Percentiles rank a stretch among this genome's conserved stretches.
Evolutionary conservation across 805 yeast species (phyloP).

Genomic region (Metschnikowia corniflorae): DNA sequence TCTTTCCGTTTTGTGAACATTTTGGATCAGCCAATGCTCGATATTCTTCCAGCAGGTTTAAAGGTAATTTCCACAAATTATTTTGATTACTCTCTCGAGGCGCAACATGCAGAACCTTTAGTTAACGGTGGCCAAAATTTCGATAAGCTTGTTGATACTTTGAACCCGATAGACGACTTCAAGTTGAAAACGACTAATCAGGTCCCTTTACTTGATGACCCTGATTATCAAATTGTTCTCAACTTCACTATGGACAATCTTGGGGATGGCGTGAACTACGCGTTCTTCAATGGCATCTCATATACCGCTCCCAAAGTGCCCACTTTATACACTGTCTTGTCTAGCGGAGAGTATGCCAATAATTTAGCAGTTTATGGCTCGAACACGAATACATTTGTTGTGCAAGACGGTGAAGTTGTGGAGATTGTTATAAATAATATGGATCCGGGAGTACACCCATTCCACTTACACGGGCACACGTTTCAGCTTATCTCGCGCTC

Average conservation of each 20-base stretch:
- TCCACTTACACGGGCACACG: conserved; percentile 73
- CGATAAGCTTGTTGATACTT: conserved; percentile 31
- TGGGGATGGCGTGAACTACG: conserved; percentile 73
- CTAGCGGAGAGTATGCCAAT: conserved; percentile 54
- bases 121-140: conserved; percentile 25
- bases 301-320: conserved; percentile 70
- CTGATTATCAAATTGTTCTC: conserved; percentile 59
- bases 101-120: conserved; percentile 25
- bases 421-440: conserved; percentile 76
- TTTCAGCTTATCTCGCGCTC: conserved; percentile 62
- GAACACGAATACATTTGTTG: conserved; percentile 59
- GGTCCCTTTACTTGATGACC: conserved; percentile 48
- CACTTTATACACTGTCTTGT: conserved; percentile 58
- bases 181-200: conserved; percentile 61
- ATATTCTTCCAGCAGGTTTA: conserved; percentile 58
- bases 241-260: conserved; percentile 64
- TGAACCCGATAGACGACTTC: conserved; percentile 64
- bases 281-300: conserved; percentile 67
- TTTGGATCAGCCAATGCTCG: conserved; percentile 67
- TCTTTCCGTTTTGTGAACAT: conserved; percentile 56
- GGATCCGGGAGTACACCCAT: conserved; percentile 78
- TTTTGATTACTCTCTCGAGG: conserved; percentile 45
- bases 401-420: conserved; percentile 59
- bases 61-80: conserved; percentile 52
- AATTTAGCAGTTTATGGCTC: conserved; percentile 69